Evolutionary conservation across 1,139 yeast species (phyloP).

Genomic region (Saccharomycopsis hybrid): DNA sequence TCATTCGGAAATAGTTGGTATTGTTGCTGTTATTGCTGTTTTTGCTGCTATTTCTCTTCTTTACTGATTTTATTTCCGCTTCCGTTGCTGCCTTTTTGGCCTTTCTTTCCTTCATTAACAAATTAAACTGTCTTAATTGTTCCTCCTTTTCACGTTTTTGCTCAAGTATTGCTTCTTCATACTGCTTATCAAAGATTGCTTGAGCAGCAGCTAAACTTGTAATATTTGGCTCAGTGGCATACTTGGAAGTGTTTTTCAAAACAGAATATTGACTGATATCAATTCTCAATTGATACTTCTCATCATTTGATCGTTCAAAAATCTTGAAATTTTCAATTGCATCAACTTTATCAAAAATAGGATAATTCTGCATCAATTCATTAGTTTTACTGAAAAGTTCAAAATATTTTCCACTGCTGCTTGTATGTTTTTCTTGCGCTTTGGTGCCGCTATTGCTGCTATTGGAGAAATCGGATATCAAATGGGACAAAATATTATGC

Average conservation of each 20-base stretch:
- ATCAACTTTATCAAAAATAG: conserved; percentile 6
- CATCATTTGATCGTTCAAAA: background rate
- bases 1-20: conserved; percentile 1
- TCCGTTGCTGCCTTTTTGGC: conserved; percentile 8
- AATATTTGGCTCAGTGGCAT: background rate
- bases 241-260: conserved; percentile 11
- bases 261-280: conserved; percentile 11
- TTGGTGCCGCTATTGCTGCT: background rate
- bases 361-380: conserved; percentile 8
- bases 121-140: conserved; percentile 7
- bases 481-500: conserved; percentile 15
- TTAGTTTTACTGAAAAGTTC: conserved; percentile 9
- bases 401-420: background rate
- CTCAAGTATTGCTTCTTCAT: conserved; percentile 2
- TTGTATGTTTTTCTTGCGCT: background rate
- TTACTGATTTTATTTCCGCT: background rate
- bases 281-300: background rate
- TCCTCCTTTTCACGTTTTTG: conserved; percentile 13
- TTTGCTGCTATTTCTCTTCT: too few species aligned
- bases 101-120: conserved; percentile 6
- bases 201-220: background rate
- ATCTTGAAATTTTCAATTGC: background rate
- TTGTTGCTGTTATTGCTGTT: background rate
- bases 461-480: conserved; percentile 4
- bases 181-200: background rate